These are phyloP conservation scores for Thermochaetoides dissita DNA, from an alignment of 2,329 filamentous ascomycete species.

Conservation along the genomic window DNA sequence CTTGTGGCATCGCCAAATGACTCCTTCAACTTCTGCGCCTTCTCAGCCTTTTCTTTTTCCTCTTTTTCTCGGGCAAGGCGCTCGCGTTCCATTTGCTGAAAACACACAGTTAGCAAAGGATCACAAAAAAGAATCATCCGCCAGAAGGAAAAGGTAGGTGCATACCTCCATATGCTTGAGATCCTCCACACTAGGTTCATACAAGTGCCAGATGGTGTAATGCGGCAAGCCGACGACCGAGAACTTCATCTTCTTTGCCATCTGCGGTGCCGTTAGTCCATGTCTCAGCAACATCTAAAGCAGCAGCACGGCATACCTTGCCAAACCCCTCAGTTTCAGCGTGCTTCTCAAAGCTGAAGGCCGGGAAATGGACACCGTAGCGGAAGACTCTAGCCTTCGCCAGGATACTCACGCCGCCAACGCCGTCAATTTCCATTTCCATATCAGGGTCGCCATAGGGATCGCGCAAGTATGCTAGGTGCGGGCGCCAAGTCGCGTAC, in stretches of 20 bases:
- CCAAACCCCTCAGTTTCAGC: conserved; percentile 97
- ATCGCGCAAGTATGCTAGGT: conserved; percentile 90
- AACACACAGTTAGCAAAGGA: conserved; percentile 8
- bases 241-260: conserved; percentile 92
- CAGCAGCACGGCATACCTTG: conserved; percentile 49
- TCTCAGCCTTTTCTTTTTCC: conserved; percentile 59
- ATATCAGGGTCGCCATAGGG: conserved; percentile 96
- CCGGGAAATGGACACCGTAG: conserved; percentile 89
- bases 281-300: neutral
- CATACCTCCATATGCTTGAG: conserved; percentile 84
- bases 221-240: conserved; percentile 92
- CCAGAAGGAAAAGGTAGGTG: neutral
- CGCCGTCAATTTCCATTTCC: conserved; percentile 98
- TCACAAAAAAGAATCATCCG: neutral
- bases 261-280: conserved; percentile 37
- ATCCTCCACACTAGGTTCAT: conserved; percentile 96
- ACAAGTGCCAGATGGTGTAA: conserved; percentile 98
- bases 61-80: conserved; percentile 66
- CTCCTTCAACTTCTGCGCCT: conserved; percentile 64
- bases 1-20: conserved; percentile 61
- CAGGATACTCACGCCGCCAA: conserved; percentile 92
- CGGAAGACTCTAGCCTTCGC: conserved; percentile 94
- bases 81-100: conserved; percentile 82
- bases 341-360: conserved; percentile 97
- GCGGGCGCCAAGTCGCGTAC: conserved; percentile 95